These are phyloP conservation scores for Myxozyma vanderwaltii DNA, from an alignment of 805 yeast species.

Conservation along the genomic window DNA sequence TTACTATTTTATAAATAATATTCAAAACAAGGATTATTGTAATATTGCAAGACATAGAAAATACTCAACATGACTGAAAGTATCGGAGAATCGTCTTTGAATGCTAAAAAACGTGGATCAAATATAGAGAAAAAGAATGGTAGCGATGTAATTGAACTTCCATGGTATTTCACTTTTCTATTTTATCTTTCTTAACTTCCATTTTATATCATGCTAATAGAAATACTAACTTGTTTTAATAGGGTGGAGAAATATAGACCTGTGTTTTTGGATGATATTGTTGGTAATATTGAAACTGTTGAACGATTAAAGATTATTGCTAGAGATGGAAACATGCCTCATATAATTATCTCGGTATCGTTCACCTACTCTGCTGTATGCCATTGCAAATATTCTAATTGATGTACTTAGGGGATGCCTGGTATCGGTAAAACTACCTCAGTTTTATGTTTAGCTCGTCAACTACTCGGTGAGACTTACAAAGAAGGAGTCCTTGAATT, in stretches of 20 bases:
- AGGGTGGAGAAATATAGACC: slow-evolving; percentile 98
- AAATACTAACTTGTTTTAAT: not conserved
- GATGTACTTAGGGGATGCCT: slow-evolving; percentile 72
- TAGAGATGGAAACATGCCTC: slow-evolving; percentile 94
- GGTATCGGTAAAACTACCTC: slow-evolving; percentile 98
- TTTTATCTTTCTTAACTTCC: not conserved
- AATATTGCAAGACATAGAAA: not conserved
- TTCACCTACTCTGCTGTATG: too few species aligned
- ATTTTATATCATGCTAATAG: not conserved
- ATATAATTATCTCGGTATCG: slow-evolving; percentile 74
- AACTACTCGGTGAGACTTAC: slow-evolving; percentile 67
- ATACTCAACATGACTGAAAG: slow-evolving; percentile 9
- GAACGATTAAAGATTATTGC: slow-evolving; percentile 83
- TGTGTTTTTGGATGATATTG: slow-evolving; percentile 72
- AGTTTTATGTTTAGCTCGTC: slow-evolving; percentile 83
- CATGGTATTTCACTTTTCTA: slow-evolving; percentile 10
- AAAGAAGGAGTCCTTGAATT: slow-evolving; percentile 85
- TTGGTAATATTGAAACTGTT: slow-evolving; percentile 90
- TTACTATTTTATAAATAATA: too few species aligned
- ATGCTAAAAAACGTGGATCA: slow-evolving; percentile 5
- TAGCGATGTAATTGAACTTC: slow-evolving; percentile 13
- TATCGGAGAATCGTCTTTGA: not conserved
- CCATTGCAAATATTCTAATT: not conserved
- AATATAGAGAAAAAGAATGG: not conserved
- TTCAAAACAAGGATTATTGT: not conserved